Base-by-base conservation (phyloP, 352 stramenopile genomes). In the Globisporangium splendens region DNA sequence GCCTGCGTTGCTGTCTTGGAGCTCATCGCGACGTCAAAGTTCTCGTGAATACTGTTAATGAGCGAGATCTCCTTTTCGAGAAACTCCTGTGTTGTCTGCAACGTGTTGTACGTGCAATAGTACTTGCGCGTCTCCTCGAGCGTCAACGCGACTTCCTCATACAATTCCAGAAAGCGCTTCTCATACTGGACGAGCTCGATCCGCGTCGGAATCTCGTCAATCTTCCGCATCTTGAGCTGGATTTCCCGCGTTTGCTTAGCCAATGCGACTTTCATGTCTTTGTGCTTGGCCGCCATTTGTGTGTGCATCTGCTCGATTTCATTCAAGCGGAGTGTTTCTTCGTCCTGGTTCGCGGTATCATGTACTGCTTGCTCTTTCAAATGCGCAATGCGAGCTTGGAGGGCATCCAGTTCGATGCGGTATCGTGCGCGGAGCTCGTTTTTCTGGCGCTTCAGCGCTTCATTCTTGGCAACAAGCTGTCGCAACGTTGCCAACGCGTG, bases 151-250 rank as follows among this genome's bases (percentile, higher is more conserved):
- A 96, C 83, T 66, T 96, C 75, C 24, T 96, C 81, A 42, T 93
- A 96, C 1, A 97, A 70, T 59, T 97, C 90, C 2, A 86, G 39
- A 31, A 96, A 96, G 1, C 90, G 78, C 58, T 89, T 91, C 55
- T 96, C 88, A 59, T 96, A 97, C 70, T 97, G 90, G 44, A 97
- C 67, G 3, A 97, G 61, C 65, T 97, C 90, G 21, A 85, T 84
- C 14, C 79, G 74, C 8, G 83, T 91, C 0, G 90, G 90, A 10
- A 96, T 77, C 12, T 93, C 86, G 60, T 97, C 90, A 10, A 96
- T 86, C 38, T 83, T 59, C 52, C 85, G 87, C 68, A 81, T 77
- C 17, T 75, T 72, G 0, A 72, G 62, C 21, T 89, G 73, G 18
- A 95, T 47, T 1, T 78, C 73, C 17, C 79, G 72, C 7, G 74